These are phyloP conservation scores for Penicillium sp. DNA, from an alignment of 2,329 filamentous ascomycete genomes.

Conservation along the genomic window DNA sequence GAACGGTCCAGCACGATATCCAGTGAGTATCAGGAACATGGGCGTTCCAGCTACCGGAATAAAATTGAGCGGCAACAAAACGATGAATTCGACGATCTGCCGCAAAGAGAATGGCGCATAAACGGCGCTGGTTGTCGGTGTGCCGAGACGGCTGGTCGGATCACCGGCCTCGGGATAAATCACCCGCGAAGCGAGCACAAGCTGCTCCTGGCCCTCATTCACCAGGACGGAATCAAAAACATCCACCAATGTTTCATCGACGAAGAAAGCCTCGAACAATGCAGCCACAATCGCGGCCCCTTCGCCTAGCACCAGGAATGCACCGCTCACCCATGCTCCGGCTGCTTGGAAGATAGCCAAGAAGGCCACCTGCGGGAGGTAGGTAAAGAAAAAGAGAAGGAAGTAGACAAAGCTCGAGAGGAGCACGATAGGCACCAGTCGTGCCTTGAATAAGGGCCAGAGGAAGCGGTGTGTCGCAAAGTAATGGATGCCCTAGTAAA, in stretches of 20 bases:
- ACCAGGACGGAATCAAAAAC: conserved; percentile 85
- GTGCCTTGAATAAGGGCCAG: conserved; percentile 75
- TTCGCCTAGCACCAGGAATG: conserved; percentile 75
- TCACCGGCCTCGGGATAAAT: conserved; percentile 67
- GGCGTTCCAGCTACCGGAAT: conserved; percentile 80
- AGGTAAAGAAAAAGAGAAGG: conserved; percentile 85
- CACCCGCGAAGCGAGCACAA: conserved; percentile 67
- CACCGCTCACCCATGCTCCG: conserved; percentile 85
- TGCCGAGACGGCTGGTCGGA: conserved; percentile 77
- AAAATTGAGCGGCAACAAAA: conserved; percentile 80
- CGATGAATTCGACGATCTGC: conserved; percentile 83
- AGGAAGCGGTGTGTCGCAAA: conserved; percentile 75
- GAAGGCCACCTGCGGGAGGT: conserved; percentile 85
- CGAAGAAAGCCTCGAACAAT: conserved; percentile 78
- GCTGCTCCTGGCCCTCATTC: conserved; percentile 67
- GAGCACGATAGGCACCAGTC: conserved; percentile 76
- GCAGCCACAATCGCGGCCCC: conserved; percentile 62
- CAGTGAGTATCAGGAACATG: conserved; percentile 84
- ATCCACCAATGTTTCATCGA: conserved; percentile 75
- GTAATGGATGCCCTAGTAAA: conserved; percentile 70
- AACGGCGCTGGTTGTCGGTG: conserved; percentile 71
- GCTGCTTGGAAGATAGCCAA: conserved; percentile 84
- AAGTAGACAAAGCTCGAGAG: conserved; percentile 80
- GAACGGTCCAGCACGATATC: conserved; percentile 81
- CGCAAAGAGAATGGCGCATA: conserved; percentile 87